Evolutionary conservation across 129 eudicot genomes (phyloP).

Genomic region (Artemisia argyi): DNA sequence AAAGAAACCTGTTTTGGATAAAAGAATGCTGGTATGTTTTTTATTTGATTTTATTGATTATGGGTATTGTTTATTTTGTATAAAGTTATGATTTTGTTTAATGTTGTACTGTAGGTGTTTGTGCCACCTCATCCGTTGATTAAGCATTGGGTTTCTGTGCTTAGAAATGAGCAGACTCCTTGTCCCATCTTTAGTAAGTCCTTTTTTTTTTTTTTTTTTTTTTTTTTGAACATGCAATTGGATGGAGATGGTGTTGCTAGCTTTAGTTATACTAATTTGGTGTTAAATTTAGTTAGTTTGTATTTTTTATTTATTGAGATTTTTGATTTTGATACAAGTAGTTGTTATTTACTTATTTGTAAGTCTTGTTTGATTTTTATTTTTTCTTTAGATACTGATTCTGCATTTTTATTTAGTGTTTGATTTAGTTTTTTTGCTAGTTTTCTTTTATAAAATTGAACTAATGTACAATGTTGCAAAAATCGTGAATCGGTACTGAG

Average conservation of each 20-base stretch:
- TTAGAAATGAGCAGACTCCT: conserved; percentile 93
- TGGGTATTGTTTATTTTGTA: no score
- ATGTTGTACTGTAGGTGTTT: conserved; percentile 47
- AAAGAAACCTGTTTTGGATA: conserved; percentile 30
- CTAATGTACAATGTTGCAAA: no score
- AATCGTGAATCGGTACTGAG: no score
- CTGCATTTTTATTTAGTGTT: conserved; percentile 8
- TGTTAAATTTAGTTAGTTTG: no score
- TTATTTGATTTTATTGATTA: not conserved
- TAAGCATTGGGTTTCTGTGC: conserved; percentile 98
- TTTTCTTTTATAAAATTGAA: not conserved
- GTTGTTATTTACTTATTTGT: not conserved
- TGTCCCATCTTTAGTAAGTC: conserved; percentile 79
- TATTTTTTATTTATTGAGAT: no score
- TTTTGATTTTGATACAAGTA: no score
- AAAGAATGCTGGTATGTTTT: conserved; percentile 47
- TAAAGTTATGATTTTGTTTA: not conserved
- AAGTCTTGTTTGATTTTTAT: no score
- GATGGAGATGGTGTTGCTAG: not conserved
- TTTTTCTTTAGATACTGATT: not conserved
- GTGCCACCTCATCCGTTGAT: conserved; percentile 97
- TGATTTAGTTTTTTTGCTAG: not conserved
- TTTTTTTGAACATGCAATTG: conserved; percentile 2
- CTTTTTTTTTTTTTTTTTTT: not conserved
- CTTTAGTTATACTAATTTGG: no score